Base-by-base conservation (phyloP, 495 filamentous ascomycete genomes). In the Aspergillus avenaceus region DNA sequence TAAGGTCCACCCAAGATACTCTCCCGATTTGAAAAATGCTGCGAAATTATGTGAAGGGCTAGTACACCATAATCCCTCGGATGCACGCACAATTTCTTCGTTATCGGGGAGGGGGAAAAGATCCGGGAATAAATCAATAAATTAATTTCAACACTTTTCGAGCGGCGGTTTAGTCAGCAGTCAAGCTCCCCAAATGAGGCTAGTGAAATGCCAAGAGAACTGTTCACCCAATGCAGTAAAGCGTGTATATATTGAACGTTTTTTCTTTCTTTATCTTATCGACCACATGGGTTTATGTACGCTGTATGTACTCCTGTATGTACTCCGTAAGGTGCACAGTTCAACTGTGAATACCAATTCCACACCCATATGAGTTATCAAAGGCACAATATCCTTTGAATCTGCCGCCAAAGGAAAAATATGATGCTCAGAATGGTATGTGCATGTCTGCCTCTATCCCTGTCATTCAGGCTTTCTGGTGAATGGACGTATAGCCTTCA, bases 51-150 rank as follows among this genome's bases (percentile, higher is more conserved):
- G 13, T 21, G n/a, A 29, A 38, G 42, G 21, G 36, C 32, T 41
- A 22, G 11, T 16, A 16, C 24, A 27, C 50, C 52, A 58, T 57
- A 49, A 22, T 49, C 47, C 34, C 25, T 8, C 19, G 41, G 41
- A 26, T 12, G 31, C 8, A 26, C 36, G 48, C 46, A 50, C 50
- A 62, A 62, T 58, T 62, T 57, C 50, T 58, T 62, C 53, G 47
- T 52, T 55, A 58, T 57, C 54, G 52, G 49, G 49, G 54, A 55
- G 55, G 59, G 54, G 49, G 11, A 52, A 58, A 56, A 55, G 40
- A 52, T 55, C 54, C 53, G 50, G n/a, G n/a, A 53, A 55, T 38
- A 38, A 38, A 19, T 38, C 21, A 38, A 8, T 38, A 38, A 38
- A 38, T 40, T 53, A 60, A 49, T 52, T 50, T 54, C 46, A 36